Evolutionary conservation across 495 filamentous ascomycete genomes (phyloP), one percentile per base, ranked within the genome.

Genomic region (Daldinia vernicosa): DNA sequence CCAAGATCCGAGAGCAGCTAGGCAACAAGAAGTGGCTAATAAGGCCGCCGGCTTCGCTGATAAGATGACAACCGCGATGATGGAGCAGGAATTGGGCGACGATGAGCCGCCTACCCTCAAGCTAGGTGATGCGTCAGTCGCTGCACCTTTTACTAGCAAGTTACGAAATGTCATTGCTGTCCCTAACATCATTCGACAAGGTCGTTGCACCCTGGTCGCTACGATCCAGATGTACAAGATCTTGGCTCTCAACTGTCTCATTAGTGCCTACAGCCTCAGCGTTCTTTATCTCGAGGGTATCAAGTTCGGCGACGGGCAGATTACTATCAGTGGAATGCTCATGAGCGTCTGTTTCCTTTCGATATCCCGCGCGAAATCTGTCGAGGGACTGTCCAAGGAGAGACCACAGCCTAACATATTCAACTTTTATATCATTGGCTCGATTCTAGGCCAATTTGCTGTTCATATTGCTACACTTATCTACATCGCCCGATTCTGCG

Each of bases 141-240:
- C 95, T 56, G 95, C 95, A 2, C 95, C 95, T 0, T 99, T 99
- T 77, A 99, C 95, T 0, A 97, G 93, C 81, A 99, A 99, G 80
- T 86, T 99, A 28, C 92, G 93, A 62, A 97, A 98, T 74, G 95
- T 99, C 56, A 88, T 99, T 71, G 95, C 95, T 47, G 95, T 99
- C 68, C 94, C 95, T 17, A 98, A 99, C 83, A 99, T 99, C 73
- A 93, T 99, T 71, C 91, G 95, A 66, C 95, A 99, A 81, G 95
- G 95, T 56, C 90, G 95, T 64, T 99, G 95, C 80, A 98, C 95
- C 1, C 85, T 99, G 11, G 96, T 99, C 53, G 95, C 95, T 4
- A 98, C 96, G 3, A 98, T 99, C 70, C 95, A 99, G 82, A 99
- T 99, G 95, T 99, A 98, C 87, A 99, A 99, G 85, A 99, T 99